Evolutionary conservation across 2,329 filamentous ascomycete genomes (phyloP).

Genomic region (Epichloe typhina): DNA sequence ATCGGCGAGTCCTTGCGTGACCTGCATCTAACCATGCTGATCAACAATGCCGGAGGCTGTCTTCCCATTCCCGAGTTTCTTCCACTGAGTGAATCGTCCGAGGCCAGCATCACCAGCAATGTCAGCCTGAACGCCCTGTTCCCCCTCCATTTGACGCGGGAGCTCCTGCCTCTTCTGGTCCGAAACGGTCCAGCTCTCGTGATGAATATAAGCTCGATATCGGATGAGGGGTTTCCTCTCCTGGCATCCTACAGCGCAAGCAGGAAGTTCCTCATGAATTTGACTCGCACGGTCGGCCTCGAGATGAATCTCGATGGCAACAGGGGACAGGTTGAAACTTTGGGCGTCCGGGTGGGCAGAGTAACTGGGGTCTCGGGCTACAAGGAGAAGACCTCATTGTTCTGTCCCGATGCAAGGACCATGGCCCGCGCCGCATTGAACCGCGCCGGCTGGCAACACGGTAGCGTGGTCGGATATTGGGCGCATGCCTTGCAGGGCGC

Average conservation of each 20-base stretch:
- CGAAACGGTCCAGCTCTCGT: slow-evolving; percentile 30
- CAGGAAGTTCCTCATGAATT: slow-evolving; percentile 29
- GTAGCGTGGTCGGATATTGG: slow-evolving; percentile 9
- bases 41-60: slow-evolving; percentile 36
- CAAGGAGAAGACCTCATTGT: slow-evolving; percentile 8
- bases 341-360: slow-evolving; percentile 1
- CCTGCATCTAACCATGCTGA: slow-evolving; percentile 35
- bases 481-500: slow-evolving; percentile 8
- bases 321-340: neutral
- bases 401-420: slow-evolving; percentile 7
- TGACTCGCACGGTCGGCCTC: slow-evolving; percentile 22
- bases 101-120: slow-evolving; percentile 23
- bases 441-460: slow-evolving; percentile 9
- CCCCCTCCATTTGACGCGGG: slow-evolving; percentile 31
- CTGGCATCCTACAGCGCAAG: slow-evolving; percentile 29
- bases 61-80: slow-evolving; percentile 17
- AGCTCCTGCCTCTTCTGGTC: slow-evolving; percentile 27
- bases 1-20: slow-evolving; percentile 11
- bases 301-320: slow-evolving; percentile 24
- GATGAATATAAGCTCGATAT: slow-evolving; percentile 35
- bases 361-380: slow-evolving; percentile 9
- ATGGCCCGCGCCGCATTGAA: slow-evolving; percentile 7
- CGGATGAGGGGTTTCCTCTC: slow-evolving; percentile 31
- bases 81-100: slow-evolving; percentile 21
- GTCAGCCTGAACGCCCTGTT: slow-evolving; percentile 37